Conservation (phyloP, 192 early-diverging fungal species). For the Coemansia sp. region DNA sequence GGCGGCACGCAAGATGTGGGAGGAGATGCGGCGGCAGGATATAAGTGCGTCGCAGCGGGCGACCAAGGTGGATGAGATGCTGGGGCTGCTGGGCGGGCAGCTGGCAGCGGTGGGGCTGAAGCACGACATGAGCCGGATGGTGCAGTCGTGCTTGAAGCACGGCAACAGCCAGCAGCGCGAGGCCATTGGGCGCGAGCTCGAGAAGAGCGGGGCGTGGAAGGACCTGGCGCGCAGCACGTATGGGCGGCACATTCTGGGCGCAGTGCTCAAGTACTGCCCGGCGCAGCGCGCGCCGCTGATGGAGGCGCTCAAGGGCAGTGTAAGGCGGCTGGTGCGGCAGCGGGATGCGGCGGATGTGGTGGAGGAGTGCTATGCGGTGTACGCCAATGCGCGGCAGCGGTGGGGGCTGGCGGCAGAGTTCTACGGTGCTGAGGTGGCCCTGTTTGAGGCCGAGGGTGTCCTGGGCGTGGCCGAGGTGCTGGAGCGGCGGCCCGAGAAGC, state of each 20-base stretch:
- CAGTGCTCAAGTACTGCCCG: slow-evolving; percentile 79
- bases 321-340: slow-evolving; percentile 81
- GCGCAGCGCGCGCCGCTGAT: slow-evolving; percentile 66
- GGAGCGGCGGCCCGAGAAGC: slow-evolving; percentile 27
- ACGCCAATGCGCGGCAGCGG: slow-evolving; percentile 69
- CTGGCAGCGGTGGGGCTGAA: slow-evolving; percentile 87
- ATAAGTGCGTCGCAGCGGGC: slow-evolving; percentile 58
- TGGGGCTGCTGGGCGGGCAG: slow-evolving; percentile 73
- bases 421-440: slow-evolving; percentile 85
- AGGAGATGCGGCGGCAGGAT: slow-evolving; percentile 69
- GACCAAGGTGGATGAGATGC: slow-evolving; percentile 69
- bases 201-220: slow-evolving; percentile 66
- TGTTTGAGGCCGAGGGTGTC: slow-evolving; percentile 58
- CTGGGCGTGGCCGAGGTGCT: slow-evolving; percentile 51
- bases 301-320: slow-evolving; percentile 69
- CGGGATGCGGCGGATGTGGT: slow-evolving; percentile 81
- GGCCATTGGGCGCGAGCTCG: slow-evolving; percentile 74
- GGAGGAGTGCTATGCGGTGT: slow-evolving; percentile 79
- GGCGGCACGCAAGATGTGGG: slow-evolving; percentile 79
- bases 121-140: slow-evolving; percentile 89
- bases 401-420: slow-evolving; percentile 79
- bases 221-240: slow-evolving; percentile 73
- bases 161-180: slow-evolving; percentile 71
- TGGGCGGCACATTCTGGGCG: slow-evolving; percentile 82
- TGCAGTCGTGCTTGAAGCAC: slow-evolving; percentile 90